These are phyloP conservation scores for Colletotrichum liriopes DNA, from an alignment of 2,329 filamentous ascomycete genomes.

Conservation along the genomic window DNA sequence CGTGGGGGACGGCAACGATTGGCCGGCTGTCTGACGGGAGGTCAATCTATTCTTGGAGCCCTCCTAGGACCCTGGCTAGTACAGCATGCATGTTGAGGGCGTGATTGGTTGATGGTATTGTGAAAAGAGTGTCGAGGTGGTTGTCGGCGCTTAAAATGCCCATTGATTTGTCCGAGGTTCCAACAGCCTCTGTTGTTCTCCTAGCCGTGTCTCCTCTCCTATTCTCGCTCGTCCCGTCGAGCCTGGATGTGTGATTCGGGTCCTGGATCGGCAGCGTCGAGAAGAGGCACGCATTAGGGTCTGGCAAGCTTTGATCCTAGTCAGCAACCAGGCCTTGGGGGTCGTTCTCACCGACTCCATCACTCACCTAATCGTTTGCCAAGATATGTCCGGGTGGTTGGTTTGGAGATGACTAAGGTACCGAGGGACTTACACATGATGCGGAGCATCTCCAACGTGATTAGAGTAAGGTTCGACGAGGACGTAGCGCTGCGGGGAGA, in stretches of 20 bases:
- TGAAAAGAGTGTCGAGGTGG: constrained; percentile 39
- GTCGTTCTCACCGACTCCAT: constrained; percentile 27
- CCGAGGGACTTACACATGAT: constrained; percentile 3
- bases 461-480: neutral
- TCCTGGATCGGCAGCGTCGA: constrained; percentile 11
- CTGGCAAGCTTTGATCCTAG: constrained; percentile 25
- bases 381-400: constrained; percentile 9
- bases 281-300: constrained; percentile 37
- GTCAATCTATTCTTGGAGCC: constrained; percentile 46
- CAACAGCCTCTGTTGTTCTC: neutral
- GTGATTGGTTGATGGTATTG: constrained; percentile 43
- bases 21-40: constrained; percentile 30
- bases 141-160: constrained; percentile 45
- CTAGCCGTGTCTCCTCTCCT: constrained; percentile 20
- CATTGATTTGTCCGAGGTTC: constrained; percentile 24
- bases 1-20: constrained; percentile 27
- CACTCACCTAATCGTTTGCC: neutral
- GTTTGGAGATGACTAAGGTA: constrained; percentile 3
- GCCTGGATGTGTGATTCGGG: constrained; percentile 29
- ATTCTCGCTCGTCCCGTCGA: neutral
- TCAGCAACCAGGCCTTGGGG: constrained; percentile 8
- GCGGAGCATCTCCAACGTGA: constrained; percentile 12
- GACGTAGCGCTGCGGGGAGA: neutral
- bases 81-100: constrained; percentile 25
- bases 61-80: constrained; percentile 19